A percentile compares a stretch with the other conserved stretches of the same genome.
Conservation (phyloP, 2,329 filamentous ascomycete species). For the Scedosporium minutisporum region DNA sequence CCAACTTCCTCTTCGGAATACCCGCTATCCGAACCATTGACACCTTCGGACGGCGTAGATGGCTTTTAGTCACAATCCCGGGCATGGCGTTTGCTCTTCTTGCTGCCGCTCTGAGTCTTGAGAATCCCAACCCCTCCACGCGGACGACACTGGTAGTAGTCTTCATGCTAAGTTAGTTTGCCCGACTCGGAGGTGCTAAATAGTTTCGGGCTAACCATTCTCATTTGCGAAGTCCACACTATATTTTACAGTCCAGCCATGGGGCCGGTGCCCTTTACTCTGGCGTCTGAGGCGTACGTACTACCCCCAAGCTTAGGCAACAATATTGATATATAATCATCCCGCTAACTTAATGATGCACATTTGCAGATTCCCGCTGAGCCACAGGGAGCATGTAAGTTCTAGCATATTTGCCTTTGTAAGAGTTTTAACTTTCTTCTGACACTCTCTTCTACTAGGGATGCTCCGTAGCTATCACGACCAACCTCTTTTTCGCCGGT, state of each 20-base stretch:
- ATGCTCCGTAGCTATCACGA: conserved; percentile 26
- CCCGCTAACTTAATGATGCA: not conserved
- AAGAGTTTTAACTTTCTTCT: conserved; percentile 24
- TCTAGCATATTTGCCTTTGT: conserved; percentile 17
- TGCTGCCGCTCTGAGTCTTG: conserved; percentile 20
- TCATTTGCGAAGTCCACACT: not conserved
- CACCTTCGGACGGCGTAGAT: conserved; percentile 30
- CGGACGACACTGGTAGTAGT: conserved; percentile 45
- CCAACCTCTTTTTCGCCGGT: conserved; percentile 37
- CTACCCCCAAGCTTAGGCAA: no score
- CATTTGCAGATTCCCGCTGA: conserved; percentile 27
- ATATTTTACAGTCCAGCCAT: conserved; percentile 52
- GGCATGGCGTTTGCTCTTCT: conserved; percentile 33
- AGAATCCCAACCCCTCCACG: conserved; percentile 19
- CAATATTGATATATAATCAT: not conserved
- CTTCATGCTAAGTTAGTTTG: conserved; percentile 40
- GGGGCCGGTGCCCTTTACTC: conserved; percentile 32
- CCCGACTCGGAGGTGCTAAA: not conserved
- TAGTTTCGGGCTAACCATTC: not conserved
- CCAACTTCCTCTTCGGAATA: conserved; percentile 24
- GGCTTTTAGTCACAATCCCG: conserved; percentile 32
- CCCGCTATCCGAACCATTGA: conserved; percentile 29
- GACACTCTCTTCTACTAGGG: conserved; percentile 17
- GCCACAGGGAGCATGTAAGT: conserved; percentile 30
- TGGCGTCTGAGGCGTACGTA: conserved; percentile 24